Evolutionary conservation across 768 basidiomycete genomes (phyloP), one percentile per base, ranked within the genome.

Genomic region (Tylopilus sp.): DNA sequence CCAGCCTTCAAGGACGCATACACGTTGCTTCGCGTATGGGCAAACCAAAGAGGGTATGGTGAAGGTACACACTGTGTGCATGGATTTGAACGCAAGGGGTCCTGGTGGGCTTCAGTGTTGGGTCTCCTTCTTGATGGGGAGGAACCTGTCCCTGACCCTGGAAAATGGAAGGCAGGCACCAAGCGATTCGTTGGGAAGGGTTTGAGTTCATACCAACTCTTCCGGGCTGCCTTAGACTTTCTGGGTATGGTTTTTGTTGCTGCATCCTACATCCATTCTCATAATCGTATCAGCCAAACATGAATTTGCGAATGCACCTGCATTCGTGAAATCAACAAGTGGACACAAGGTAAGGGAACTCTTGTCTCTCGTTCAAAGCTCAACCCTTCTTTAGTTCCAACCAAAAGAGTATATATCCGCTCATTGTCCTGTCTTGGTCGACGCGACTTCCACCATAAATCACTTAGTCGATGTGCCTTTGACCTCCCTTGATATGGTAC

Each of bases 151-250:
- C 41, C 65, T 16, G 68, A 63, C 17, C 10, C 17, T 2, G 59
- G 68, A 33, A 45, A 64, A 29, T 53, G 61, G 34, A 64, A 72
- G 57, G 51, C 40, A 11, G 33, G 59, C 25, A 75, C 73, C 48
- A 74, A 83, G 49, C 83, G 77, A 62, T 78, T 84, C 0, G 64
- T 95, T 3, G 95, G 92, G 6, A 82, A 79, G 51, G 89, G 92
- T 2, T 66, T 98, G 59, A 94, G 91, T 55, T 89, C 90, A 21
- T 97, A 96, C 71, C 93, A 95, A 65, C 75, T 96, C 26, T 87
- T 98, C 68, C 82, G 87, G 59, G 92, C 89, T 30, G 86, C 83
- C 1, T 71, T 96, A 59, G 90, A 94, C 65, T 86, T 94, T 63
- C 66, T 98, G 22, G 81, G 93, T 93, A 63, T 57, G 86, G 26